phyloP scores from a whole-genome alignment of 106 monocot species.

The Narthecium ossifragum region DNA sequence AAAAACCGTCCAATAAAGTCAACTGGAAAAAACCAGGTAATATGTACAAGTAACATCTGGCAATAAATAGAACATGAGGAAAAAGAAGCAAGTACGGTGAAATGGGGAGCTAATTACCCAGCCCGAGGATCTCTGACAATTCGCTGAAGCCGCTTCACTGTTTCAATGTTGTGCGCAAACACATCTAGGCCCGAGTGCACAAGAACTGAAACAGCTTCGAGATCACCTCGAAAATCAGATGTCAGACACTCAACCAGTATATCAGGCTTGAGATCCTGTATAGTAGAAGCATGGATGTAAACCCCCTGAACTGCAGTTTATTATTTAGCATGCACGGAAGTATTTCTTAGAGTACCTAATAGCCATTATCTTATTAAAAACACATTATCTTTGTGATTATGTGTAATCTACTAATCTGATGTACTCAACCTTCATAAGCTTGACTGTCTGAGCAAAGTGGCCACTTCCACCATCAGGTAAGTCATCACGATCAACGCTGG shows the following conservation, averaged over 20 bases:
- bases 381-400: not conserved
- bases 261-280: conserved; percentile 71
- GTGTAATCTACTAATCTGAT: not conserved
- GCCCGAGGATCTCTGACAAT: conserved; percentile 94
- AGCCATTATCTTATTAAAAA: too few relatives aligned
- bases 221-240: conserved; percentile 93
- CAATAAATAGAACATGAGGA: too few relatives aligned
- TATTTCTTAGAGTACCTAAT: too few relatives aligned
- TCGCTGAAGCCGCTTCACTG: conserved; percentile 80
- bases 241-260: conserved; percentile 92
- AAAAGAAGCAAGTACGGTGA: too few relatives aligned
- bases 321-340: too few relatives aligned
- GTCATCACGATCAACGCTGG: conserved; percentile 98
- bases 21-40: too few relatives aligned
- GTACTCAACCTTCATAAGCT: conserved; percentile 62
- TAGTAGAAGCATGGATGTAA: too few relatives aligned
- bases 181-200: conserved; percentile 75
- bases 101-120: conserved; percentile 60
- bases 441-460: conserved; percentile 88
- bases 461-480: conserved; percentile 96
- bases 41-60: too few relatives aligned
- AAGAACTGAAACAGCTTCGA: conserved; percentile 60
- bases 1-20: too few relatives aligned
- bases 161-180: conserved; percentile 98
- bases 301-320: too few relatives aligned